phyloP scores from a whole-genome alignment of 495 filamentous ascomycete genomes.

The Penicillium tannophilum region DNA sequence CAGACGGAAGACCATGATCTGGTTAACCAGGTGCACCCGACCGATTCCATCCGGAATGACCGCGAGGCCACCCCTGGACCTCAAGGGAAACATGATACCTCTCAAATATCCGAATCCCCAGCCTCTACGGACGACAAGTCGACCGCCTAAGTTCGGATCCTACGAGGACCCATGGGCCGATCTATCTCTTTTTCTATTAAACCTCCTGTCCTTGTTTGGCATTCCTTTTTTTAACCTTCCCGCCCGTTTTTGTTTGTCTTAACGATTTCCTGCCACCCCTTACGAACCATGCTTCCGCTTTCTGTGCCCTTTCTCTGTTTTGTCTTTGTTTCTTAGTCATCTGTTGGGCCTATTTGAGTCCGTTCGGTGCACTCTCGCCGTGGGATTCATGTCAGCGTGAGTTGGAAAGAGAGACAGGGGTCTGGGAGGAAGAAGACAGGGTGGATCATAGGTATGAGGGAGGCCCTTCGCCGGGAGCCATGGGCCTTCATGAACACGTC shows the following conservation, averaged over 20 bases:
- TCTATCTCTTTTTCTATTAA: constrained; percentile 18
- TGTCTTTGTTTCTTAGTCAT: constrained; percentile 17
- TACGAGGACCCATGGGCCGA: not conserved
- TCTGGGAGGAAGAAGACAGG: constrained; percentile 12
- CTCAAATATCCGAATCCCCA: constrained; percentile 50
- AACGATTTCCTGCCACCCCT: constrained; percentile 15
- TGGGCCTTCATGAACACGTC: constrained; percentile 28
- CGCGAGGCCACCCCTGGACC: constrained; percentile 64
- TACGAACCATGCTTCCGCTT: constrained; percentile 24
- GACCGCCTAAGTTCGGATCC: constrained; percentile 21
- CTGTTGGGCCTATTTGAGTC: constrained; percentile 11
- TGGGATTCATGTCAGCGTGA: constrained; percentile 9
- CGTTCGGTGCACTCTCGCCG: constrained; percentile 5
- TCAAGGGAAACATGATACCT: constrained; percentile 31
- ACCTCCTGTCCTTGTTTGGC: constrained; percentile 23
- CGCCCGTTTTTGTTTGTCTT: constrained; percentile 27
- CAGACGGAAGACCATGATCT: constrained; percentile 77
- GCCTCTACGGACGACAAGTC: constrained; percentile 48
- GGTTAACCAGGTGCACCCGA: constrained; percentile 55
- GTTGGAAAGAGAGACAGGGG: constrained; percentile 10
- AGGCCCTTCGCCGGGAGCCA: constrained; percentile 23
- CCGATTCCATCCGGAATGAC: constrained; percentile 43
- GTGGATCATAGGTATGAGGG: constrained; percentile 10
- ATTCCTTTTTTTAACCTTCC: constrained; percentile 11
- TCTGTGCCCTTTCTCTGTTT: constrained; percentile 16